phyloP scores from a whole-genome alignment of 495 filamentous ascomycete genomes.

The Xylaria flabelliformis region DNA sequence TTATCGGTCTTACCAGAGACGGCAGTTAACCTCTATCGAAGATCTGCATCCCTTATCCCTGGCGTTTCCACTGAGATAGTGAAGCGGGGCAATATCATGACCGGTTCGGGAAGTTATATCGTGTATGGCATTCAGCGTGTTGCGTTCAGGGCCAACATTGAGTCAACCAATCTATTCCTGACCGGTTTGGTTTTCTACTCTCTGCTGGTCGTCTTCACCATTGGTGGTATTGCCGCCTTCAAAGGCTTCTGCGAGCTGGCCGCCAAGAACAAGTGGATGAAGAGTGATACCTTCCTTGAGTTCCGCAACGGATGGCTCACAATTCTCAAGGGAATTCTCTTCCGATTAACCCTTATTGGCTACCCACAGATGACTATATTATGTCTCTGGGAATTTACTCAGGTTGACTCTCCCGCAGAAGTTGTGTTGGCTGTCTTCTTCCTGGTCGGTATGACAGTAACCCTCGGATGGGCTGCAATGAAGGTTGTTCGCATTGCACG shows the following conservation, averaged over 20 bases:
- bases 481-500: slow-evolving; percentile 91
- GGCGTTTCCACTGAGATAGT: slow-evolving; percentile 45
- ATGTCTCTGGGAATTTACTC: slow-evolving; percentile 93
- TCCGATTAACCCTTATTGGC: slow-evolving; percentile 88
- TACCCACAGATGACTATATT: slow-evolving; percentile 92
- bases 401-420: slow-evolving; percentile 83
- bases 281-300: slow-evolving; percentile 87
- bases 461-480: slow-evolving; percentile 84
- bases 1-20: slow-evolving; percentile 54
- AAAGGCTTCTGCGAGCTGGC: slow-evolving; percentile 77
- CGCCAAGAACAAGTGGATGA: slow-evolving; percentile 77
- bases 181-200: slow-evolving; percentile 91
- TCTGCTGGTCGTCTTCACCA: slow-evolving; percentile 75
- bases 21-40: slow-evolving; percentile 51
- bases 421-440: slow-evolving; percentile 90
- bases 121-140: slow-evolving; percentile 90
- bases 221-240: slow-evolving; percentile 76
- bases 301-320: slow-evolving; percentile 87
- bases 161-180: slow-evolving; percentile 92
- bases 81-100: slow-evolving; percentile 55
- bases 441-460: slow-evolving; percentile 78
- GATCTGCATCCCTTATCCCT: slow-evolving; percentile 56
- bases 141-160: slow-evolving; percentile 83
- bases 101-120: slow-evolving; percentile 61
- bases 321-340: slow-evolving; percentile 89